These are phyloP conservation scores for Colletotrichum lentis DNA, from an alignment of 2,329 filamentous ascomycete genomes.

Conservation along the genomic window DNA sequence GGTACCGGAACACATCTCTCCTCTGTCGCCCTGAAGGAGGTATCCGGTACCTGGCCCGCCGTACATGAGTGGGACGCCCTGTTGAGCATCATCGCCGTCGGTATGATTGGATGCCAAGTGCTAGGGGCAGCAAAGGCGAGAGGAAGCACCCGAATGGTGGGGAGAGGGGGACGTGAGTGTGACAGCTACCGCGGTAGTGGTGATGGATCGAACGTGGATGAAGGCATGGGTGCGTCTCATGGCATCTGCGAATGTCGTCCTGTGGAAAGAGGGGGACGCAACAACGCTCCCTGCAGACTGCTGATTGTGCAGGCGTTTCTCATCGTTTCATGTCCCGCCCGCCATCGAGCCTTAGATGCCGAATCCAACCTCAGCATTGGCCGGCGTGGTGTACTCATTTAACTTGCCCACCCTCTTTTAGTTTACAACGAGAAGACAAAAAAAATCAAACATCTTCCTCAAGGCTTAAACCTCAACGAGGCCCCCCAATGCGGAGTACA, in stretches of 20 bases:
- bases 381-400: conserved; percentile 6
- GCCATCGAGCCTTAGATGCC: conserved; percentile 12
- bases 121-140: conserved; percentile 27
- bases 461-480: not conserved
- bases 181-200: conserved; percentile 8
- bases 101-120: conserved; percentile 19
- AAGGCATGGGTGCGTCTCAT: conserved; percentile 8
- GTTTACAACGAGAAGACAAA: not conserved
- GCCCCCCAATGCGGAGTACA: conserved; percentile 23
- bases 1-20: conserved; percentile 27
- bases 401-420: conserved; percentile 18
- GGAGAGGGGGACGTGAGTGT: conserved; percentile 16
- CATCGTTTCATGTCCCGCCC: conserved; percentile 31
- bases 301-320: conserved; percentile 22
- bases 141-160: conserved; percentile 35
- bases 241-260: conserved; percentile 17
- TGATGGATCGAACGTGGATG: not conserved
- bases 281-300: conserved; percentile 21
- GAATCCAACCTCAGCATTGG: conserved; percentile 24
- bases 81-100: conserved; percentile 26
- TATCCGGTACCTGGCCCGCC: conserved; percentile 30
- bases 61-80: conserved; percentile 24
- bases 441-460: conserved; percentile 20
- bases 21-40: conserved; percentile 22
- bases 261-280: conserved; percentile 16